Percentiles rank a stretch among this genome's conserved stretches.
Evolutionary conservation across 805 yeast species (phyloP).

Genomic region (Cyberlindnera galapagoensis): DNA sequence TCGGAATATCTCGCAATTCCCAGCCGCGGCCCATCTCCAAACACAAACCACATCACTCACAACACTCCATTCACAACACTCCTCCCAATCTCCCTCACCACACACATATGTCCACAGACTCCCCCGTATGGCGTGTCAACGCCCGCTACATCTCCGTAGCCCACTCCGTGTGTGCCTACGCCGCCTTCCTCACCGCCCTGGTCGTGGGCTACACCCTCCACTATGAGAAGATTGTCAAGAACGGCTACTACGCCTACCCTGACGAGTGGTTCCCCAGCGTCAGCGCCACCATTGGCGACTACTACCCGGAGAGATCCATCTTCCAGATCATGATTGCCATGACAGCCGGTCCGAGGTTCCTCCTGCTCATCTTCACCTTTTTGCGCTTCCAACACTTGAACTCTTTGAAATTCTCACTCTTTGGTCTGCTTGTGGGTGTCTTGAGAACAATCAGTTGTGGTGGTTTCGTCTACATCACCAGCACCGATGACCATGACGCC

Average conservation of each 20-base stretch:
- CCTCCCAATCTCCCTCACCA: too few species aligned
- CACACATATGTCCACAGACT: too few species aligned
- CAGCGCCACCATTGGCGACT: constrained; percentile 93
- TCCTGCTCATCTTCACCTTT: constrained; percentile 48
- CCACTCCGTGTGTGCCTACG: constrained; percentile 64
- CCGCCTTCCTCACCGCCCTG: constrained; percentile 74
- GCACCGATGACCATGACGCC: constrained; percentile 94
- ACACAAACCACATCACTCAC: too few species aligned
- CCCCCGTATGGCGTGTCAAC: constrained; percentile 44
- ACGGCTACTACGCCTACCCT: constrained; percentile 85
- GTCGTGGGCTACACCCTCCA: constrained; percentile 71
- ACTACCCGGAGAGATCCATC: constrained; percentile 91
- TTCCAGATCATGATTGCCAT: constrained; percentile 89
- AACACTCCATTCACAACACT: too few species aligned
- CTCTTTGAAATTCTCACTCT: constrained; percentile 28
- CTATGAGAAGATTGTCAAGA: constrained; percentile 81
- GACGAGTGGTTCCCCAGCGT: constrained; percentile 99
- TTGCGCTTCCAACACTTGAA: constrained; percentile 36
- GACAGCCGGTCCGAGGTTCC: constrained; percentile 88
- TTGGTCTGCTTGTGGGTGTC: constrained; percentile 57
- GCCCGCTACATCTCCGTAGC: constrained; percentile 64
- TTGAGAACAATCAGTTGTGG: constrained; percentile 94
- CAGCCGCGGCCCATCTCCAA: too few species aligned
- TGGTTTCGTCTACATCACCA: constrained; percentile 97
- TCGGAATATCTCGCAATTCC: too few species aligned